Evolutionary conservation across 495 filamentous ascomycete species (phyloP).

Genomic region (Hyaloscypha finlandica): DNA sequence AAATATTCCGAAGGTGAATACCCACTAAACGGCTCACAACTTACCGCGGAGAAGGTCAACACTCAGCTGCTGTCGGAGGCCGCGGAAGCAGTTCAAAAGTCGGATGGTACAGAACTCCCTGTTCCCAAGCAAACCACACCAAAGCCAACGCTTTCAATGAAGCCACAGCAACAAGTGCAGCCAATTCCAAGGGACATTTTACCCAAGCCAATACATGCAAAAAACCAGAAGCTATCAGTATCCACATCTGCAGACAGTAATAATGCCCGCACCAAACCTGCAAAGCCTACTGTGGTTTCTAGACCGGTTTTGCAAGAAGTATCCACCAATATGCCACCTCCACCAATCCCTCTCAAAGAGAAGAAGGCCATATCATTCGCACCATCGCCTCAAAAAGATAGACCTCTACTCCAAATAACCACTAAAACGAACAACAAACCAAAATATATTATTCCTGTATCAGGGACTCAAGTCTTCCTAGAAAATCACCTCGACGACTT

Average conservation of each 20-base stretch:
- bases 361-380: constrained; percentile 17
- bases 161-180: neutral
- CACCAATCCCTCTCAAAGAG: constrained; percentile 7
- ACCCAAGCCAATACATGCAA: neutral
- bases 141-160: neutral
- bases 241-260: neutral
- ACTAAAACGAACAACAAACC: neutral
- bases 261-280: neutral
- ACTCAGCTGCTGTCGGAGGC: constrained; percentile 25
- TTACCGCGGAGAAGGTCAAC: constrained; percentile 12
- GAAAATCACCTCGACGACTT: constrained; percentile 48
- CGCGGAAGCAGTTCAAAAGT: constrained; percentile 15
- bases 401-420: neutral
- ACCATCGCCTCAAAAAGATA: constrained; percentile 2
- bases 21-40: constrained; percentile 7
- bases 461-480: constrained; percentile 47
- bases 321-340: constrained; percentile 24
- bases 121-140: neutral
- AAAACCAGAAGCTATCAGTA: neutral
- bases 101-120: neutral
- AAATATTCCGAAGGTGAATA: neutral
- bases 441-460: constrained; percentile 26
- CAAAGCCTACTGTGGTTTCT: neutral
- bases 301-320: constrained; percentile 7
- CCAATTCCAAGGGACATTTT: neutral